A percentile compares a stretch with the other conserved stretches of the same genome.
Evolutionary conservation across 176 grass and related monocot genomes (phyloP).

Genomic region (Hyparrhenia diplandra): DNA sequence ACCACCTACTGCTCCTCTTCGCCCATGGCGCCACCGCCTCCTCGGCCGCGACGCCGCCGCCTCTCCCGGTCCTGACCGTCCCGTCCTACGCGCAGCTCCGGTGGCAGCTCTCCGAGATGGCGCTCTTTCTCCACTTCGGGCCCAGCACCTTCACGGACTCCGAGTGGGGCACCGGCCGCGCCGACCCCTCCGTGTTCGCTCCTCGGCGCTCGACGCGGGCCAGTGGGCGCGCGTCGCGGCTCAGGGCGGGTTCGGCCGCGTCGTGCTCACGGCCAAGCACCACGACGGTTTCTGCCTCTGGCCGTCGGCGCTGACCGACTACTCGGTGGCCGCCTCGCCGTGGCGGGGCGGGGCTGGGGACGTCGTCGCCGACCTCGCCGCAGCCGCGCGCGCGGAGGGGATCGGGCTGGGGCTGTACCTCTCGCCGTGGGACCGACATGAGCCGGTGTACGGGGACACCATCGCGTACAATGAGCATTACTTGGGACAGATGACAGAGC

Average conservation of each 20-base stretch:
- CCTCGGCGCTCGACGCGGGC: slow-evolving; percentile 57
- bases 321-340: slow-evolving; percentile 68
- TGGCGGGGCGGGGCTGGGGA: slow-evolving; percentile 69
- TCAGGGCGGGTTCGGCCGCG: slow-evolving; percentile 51
- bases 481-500: slow-evolving; percentile 79
- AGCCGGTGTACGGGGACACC: slow-evolving; percentile 67
- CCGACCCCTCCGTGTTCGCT: slow-evolving; percentile 59
- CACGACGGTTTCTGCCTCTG: slow-evolving; percentile 99
- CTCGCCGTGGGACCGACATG: slow-evolving; percentile 91
- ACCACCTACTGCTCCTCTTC: slow-evolving; percentile 4
- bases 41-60: slow-evolving; percentile 33
- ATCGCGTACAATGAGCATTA: slow-evolving; percentile 78
- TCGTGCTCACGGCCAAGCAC: slow-evolving; percentile 90
- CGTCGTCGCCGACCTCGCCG: slow-evolving; percentile 59
- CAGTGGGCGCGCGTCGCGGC: slow-evolving; percentile 75
- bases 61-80: slow-evolving; percentile 64
- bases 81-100: slow-evolving; percentile 73
- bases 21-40: slow-evolving; percentile 6
- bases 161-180: slow-evolving; percentile 75
- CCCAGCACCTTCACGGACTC: slow-evolving; percentile 98
- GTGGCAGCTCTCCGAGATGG: slow-evolving; percentile 93
- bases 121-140: slow-evolving; percentile 91
- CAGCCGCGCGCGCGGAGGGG: slow-evolving; percentile 43
- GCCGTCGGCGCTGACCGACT: slow-evolving; percentile 80
- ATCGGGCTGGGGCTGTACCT: slow-evolving; percentile 74